phyloP scores from a whole-genome alignment of 2,329 filamentous ascomycete species.

The Neurospora sp. region DNA sequence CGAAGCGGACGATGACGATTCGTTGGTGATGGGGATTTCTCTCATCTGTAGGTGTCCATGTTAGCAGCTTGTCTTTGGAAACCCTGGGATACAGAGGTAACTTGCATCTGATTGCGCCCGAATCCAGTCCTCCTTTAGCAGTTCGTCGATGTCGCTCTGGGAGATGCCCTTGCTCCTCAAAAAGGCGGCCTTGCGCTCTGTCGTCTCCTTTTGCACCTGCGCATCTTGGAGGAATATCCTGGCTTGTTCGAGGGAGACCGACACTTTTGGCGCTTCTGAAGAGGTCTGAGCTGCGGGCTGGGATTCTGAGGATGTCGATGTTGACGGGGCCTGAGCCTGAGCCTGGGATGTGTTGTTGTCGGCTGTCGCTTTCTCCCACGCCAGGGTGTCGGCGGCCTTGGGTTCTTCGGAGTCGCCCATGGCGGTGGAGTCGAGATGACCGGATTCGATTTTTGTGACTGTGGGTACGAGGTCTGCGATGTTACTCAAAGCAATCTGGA shows the following conservation, averaged over 20 bases:
- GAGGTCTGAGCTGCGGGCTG: background rate
- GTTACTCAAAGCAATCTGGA: background rate
- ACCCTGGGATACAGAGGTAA: background rate
- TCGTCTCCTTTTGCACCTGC: constrained; percentile 56
- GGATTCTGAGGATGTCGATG: background rate
- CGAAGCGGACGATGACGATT: background rate
- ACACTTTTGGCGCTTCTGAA: background rate
- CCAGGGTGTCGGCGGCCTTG: background rate
- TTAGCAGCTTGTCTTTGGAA: background rate
- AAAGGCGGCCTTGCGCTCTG: constrained; percentile 67
- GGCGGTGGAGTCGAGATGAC: background rate
- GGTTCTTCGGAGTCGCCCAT: background rate
- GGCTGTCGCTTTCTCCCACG: background rate
- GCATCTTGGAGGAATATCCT: constrained; percentile 68
- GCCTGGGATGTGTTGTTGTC: background rate
- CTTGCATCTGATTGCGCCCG: constrained; percentile 7
- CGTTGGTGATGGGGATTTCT: constrained; percentile 13
- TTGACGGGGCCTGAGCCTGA: background rate
- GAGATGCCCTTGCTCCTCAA: constrained; percentile 67
- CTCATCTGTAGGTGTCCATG: constrained; percentile 5
- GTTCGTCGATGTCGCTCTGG: constrained; percentile 54
- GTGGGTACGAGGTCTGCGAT: background rate
- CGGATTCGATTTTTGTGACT: background rate
- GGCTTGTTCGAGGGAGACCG: constrained; percentile 50
- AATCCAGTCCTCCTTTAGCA: constrained; percentile 37